Evolutionary conservation across 441 rosid species (phyloP).

Genomic region (Populus hybrid): DNA sequence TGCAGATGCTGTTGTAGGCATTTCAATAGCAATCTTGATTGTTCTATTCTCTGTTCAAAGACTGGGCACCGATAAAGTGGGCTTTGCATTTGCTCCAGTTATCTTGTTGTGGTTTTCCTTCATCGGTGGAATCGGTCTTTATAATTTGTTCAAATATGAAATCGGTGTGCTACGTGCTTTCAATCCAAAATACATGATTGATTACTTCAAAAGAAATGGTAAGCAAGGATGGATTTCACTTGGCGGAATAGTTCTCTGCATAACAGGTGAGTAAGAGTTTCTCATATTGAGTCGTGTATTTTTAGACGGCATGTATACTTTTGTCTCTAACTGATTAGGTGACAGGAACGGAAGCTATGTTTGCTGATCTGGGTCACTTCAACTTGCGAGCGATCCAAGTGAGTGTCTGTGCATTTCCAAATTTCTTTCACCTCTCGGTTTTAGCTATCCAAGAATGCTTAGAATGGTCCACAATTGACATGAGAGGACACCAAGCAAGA

Average conservation of each 20-base stretch:
- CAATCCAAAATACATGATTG: conserved; percentile 35
- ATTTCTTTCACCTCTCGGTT: too few species aligned
- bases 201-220: conserved; percentile 34
- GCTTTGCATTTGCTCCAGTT: conserved; percentile 40
- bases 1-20: conserved; percentile 15
- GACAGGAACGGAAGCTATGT: conserved; percentile 22
- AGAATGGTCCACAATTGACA: too few species aligned
- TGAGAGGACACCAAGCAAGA: too few species aligned
- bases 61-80: conserved; percentile 45
- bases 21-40: conserved; percentile 32
- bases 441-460: too few species aligned
- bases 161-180: conserved; percentile 31
- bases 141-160: conserved; percentile 31
- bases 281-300: too few species aligned
- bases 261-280: conserved; percentile 21
- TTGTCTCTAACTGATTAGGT: neutral
- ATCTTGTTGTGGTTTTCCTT: conserved; percentile 28
- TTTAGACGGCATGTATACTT: too few species aligned
- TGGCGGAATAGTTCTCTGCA: conserved; percentile 35
- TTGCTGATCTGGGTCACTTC: conserved; percentile 26
- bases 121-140: conserved; percentile 31
- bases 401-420: conserved; percentile 3
- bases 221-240: conserved; percentile 45
- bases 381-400: conserved; percentile 14
- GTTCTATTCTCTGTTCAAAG: conserved; percentile 36